Evolutionary conservation across 768 basidiomycete species (phyloP).

Genomic region (Cubamyces lactineus): DNA sequence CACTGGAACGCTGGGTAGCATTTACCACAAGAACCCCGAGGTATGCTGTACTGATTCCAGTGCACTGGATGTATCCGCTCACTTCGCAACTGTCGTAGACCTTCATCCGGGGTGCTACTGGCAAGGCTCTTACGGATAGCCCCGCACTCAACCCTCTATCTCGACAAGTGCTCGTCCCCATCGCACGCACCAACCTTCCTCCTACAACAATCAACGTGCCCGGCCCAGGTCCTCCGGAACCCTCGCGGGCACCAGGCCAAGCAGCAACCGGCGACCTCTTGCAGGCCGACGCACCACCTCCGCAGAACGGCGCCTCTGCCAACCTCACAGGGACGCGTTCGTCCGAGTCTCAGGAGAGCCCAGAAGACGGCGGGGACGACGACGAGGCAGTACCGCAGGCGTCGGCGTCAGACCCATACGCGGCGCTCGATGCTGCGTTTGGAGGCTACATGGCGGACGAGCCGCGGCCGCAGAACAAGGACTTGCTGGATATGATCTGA

Average conservation of each 20-base stretch:
- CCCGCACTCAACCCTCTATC: constrained; percentile 88
- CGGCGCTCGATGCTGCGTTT: constrained; percentile 77
- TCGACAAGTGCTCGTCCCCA: constrained; percentile 66
- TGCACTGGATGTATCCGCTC: too few species aligned
- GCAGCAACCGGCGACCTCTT: constrained; percentile 33
- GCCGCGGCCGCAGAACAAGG: constrained; percentile 69
- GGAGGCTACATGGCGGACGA: constrained; percentile 73
- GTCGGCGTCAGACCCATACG: constrained; percentile 71
- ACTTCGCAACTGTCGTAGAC: constrained; percentile 51
- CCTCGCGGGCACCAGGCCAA: constrained; percentile 33
- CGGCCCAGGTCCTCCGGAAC: constrained; percentile 66
- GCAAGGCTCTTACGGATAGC: constrained; percentile 82
- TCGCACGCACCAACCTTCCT: constrained; percentile 52
- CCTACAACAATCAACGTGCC: constrained; percentile 49
- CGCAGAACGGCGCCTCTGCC: constrained; percentile 15
- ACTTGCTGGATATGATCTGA: constrained; percentile 49
- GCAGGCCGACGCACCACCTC: constrained; percentile 20
- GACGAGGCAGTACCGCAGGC: constrained; percentile 41
- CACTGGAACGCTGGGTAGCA: constrained; percentile 91
- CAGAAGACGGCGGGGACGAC: constrained; percentile 39
- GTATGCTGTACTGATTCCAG: constrained; percentile 38
- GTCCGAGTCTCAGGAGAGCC: constrained; percentile 18
- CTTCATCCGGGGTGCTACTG: constrained; percentile 89
- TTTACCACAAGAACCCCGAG: constrained; percentile 98
- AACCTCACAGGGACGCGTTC: constrained; percentile 23